Evolutionary conservation across 352 stramenopile genomes (phyloP).

Genomic region (Globisporangium canariense): DNA sequence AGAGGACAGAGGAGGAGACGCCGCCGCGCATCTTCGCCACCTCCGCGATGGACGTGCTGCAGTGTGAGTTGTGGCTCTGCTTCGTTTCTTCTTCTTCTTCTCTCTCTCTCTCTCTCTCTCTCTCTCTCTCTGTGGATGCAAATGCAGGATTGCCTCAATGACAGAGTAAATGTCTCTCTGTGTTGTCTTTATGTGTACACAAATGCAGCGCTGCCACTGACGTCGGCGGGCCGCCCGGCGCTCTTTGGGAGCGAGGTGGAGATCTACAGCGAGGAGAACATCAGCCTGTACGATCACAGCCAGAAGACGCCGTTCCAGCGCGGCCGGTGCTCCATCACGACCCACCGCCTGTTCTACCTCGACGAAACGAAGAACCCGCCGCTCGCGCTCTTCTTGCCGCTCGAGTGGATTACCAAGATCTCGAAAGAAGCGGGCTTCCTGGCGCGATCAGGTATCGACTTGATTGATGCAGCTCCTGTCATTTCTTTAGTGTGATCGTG

Average conservation of each 20-base stretch:
- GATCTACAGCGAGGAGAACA: constrained; percentile 85
- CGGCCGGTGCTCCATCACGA: constrained; percentile 78
- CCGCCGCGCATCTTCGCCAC: constrained; percentile 14
- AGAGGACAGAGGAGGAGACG: constrained; percentile 12
- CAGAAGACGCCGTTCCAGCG: constrained; percentile 71
- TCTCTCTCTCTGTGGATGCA: neutral
- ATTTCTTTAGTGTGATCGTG: neutral
- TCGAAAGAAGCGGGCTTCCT: constrained; percentile 84
- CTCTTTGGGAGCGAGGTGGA: constrained; percentile 83
- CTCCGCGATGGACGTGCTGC: constrained; percentile 61
- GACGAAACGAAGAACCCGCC: constrained; percentile 49
- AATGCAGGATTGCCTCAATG: neutral
- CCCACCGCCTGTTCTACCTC: constrained; percentile 82
- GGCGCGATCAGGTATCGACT: constrained; percentile 44
- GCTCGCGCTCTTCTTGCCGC: constrained; percentile 62
- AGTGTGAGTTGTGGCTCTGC: constrained; percentile 33
- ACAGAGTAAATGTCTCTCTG: neutral
- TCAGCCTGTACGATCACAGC: constrained; percentile 78
- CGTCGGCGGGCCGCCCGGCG: constrained; percentile 57
- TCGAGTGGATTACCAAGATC: constrained; percentile 67
- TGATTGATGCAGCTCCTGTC: neutral
- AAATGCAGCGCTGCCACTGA: constrained; percentile 58
- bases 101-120: constrained; percentile 2
- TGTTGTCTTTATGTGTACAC: neutral
- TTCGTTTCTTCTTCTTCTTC: too few species aligned